Percentiles rank a stretch among this genome's conserved stretches.
These are phyloP conservation scores for Macrolepiota fuliginosa DNA, from an alignment of 768 basidiomycete species.

Conservation along the genomic window DNA sequence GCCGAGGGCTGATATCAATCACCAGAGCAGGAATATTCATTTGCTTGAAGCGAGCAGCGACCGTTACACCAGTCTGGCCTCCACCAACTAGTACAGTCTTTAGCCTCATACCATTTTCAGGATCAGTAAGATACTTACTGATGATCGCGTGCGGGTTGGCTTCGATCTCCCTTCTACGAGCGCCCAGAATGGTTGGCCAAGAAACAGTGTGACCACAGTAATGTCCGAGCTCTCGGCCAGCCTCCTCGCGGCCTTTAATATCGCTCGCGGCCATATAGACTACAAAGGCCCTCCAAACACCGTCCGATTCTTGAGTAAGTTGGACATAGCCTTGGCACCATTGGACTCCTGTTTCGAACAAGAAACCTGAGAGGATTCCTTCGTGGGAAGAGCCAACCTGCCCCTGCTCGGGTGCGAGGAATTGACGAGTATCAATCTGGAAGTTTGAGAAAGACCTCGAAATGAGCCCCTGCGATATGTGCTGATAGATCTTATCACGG, in stretches of 20 bases:
- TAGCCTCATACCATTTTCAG: neutral
- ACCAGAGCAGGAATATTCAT: constrained; percentile 9
- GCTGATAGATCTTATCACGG: neutral
- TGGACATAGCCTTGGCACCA: constrained; percentile 10
- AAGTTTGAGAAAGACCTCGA: constrained; percentile 5
- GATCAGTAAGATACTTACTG: neutral
- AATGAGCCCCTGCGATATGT: neutral
- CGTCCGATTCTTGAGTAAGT: neutral
- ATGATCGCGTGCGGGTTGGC: constrained; percentile 4
- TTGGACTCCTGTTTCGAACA: constrained; percentile 6
- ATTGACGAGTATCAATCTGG: neutral
- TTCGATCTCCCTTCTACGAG: neutral
- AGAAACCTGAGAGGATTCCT: constrained; percentile 4
- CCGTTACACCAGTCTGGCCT: neutral
- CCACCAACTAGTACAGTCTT: constrained; percentile 2
- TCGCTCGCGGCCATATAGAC: neutral
- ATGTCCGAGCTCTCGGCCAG: neutral
- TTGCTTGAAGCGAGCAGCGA: constrained; percentile 11
- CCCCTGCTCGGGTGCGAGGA: constrained; percentile 3
- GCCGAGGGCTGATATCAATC: constrained; percentile 1
- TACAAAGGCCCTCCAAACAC: constrained; percentile 4
- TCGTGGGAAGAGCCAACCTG: neutral
- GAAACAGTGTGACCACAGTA: constrained; percentile 3
- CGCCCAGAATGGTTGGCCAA: neutral
- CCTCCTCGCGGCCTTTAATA: constrained; percentile 8